Evolutionary conservation across 345 rosid genomes (phyloP), one percentile per base, ranked within the genome.

Genomic region (Citrus glauca): DNA sequence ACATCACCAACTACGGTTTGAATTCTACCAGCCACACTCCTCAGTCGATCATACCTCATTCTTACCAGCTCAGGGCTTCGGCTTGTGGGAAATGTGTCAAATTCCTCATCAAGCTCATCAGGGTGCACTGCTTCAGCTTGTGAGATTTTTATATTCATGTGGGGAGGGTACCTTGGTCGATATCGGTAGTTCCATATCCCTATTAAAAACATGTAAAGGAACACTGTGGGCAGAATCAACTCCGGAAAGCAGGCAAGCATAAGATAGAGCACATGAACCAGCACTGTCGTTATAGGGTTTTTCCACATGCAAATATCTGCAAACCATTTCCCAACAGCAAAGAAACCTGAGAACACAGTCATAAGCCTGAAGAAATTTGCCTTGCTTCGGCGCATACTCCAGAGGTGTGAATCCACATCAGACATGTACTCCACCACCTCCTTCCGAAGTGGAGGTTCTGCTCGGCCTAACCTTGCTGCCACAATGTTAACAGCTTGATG

Each of bases 321-420:
- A 66, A 91, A 92, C 99, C 99, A 96, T 78, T 85, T 94, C 57
- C 94, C 93, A 17, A 90, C 86, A 13, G 98, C 92, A 22, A 97
- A 87, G 19, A 93, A 66, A 5, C 97, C 94, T 0, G 95, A 81
- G 83, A 97, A 87, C 78, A 97, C 97, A 1, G 83, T 81, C 99
- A 91, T 92, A 75, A 97, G 87, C 20, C 98, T 79, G 71, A 91
- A 93, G 85, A 97, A 97, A 80, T 91, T 94, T 0, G 98, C 98
- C 79, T 97, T 97, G 88, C 99, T 97, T 84, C 93, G 87, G 60
- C 98, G 91, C 98, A 94, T 94, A 72, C 98, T 94, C 98, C 99
- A 97, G 64, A 97, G 88, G 84, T 92, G 99, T 0, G 98, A 94
- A 77, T 93, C 98, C 59, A 88, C 93, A 67, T 96, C 98, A 1